Conservation (phyloP, 176 grass and related monocot species). For the Ananas comosus region DNA sequence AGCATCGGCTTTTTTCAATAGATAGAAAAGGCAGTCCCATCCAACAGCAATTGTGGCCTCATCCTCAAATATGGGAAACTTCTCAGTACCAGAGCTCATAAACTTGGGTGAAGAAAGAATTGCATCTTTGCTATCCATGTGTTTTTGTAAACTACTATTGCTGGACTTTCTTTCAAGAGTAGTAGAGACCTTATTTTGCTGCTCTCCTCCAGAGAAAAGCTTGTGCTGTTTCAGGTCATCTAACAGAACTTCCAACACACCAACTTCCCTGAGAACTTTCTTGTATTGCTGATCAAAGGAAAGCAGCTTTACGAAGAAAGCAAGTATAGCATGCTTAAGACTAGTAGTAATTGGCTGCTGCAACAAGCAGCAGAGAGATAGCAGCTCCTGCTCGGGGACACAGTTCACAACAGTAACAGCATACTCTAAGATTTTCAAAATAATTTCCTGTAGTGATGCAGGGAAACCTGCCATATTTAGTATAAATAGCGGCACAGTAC, state of each 20-base stretch:
- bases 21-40: conserved; percentile 99
- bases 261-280: conserved; percentile 95
- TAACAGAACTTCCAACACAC: conserved; percentile 84
- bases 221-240: conserved; percentile 97
- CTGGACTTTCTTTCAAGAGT: conserved; percentile 36
- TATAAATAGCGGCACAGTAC: conserved; percentile 94
- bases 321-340: conserved; percentile 84
- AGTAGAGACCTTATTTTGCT: conserved; percentile 53
- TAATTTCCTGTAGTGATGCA: conserved; percentile 87
- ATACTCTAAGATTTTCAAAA: conserved; percentile 99
- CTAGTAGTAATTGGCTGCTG: conserved; percentile 87
- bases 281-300: conserved; percentile 99
- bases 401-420: conserved; percentile 97
- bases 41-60: conserved; percentile 78
- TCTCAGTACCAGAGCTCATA: conserved; percentile 47
- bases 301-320: conserved; percentile 93
- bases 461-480: conserved; percentile 99
- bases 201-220: conserved; percentile 65
- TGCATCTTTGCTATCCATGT: conserved; percentile 60
- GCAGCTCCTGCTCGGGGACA: conserved; percentile 87
- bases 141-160: conserved; percentile 49
- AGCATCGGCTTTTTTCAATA: conserved; percentile 86
- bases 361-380: conserved; percentile 96
- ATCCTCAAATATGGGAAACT: conserved; percentile 88
- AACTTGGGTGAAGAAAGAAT: conserved; percentile 80